phyloP scores from a whole-genome alignment of 129 eudicot species.

The Saposhnikovia divaricata region DNA sequence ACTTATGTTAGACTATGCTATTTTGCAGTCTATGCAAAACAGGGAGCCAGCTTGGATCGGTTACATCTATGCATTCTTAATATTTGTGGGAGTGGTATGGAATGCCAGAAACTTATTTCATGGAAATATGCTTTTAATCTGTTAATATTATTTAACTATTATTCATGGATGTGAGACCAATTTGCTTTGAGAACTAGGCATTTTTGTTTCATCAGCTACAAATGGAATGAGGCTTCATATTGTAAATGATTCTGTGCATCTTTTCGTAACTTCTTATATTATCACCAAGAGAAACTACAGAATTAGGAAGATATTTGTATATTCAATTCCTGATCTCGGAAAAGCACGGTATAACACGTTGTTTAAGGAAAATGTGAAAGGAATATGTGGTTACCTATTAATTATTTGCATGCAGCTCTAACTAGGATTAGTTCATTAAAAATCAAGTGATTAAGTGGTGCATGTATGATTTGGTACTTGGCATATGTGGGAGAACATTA shows the following conservation, averaged over 20 bases:
- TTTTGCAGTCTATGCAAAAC: constrained; percentile 72
- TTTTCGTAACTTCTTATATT: not conserved
- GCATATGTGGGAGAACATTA: too few species aligned
- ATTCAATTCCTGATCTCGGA: too few species aligned
- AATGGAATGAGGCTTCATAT: not conserved
- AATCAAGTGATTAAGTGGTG: too few species aligned
- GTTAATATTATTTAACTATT: not conserved
- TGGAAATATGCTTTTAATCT: not conserved
- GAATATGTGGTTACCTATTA: too few species aligned
- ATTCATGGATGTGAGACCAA: not conserved
- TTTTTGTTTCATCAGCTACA: not conserved
- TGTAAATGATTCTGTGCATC: not conserved
- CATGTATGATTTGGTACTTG: too few species aligned
- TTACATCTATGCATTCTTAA: constrained; percentile 65
- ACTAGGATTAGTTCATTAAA: too few species aligned
- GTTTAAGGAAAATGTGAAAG: too few species aligned
- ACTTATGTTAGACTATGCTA: constrained; percentile 4
- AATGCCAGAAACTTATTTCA: not conserved
- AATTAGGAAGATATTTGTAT: too few species aligned
- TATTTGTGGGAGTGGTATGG: constrained; percentile 83
- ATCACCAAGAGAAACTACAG: too few species aligned
- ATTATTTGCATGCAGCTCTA: too few species aligned
- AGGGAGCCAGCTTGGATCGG: constrained; percentile 79
- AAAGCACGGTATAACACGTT: too few species aligned
- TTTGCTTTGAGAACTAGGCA: not conserved